A percentile compares a stretch with the other conserved stretches of the same genome.
phyloP scores from a whole-genome alignment of 2,329 filamentous ascomycete species.

The Fusarium protoensiforme region DNA sequence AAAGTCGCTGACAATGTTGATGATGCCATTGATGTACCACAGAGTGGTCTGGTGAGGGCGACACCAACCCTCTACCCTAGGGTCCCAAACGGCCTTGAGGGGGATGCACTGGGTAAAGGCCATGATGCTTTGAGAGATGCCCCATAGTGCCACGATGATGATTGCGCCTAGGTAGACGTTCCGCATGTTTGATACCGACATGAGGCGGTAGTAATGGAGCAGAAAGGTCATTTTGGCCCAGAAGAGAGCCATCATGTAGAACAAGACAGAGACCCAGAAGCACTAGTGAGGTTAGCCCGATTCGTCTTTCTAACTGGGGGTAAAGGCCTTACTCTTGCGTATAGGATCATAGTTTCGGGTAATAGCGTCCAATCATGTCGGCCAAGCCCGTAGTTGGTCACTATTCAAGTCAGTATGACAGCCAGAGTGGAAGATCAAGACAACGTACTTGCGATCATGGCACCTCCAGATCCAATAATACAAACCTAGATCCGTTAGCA shows the following conservation, averaged over 20 bases:
- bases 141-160: conserved; percentile 10
- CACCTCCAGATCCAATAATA: conserved; percentile 11
- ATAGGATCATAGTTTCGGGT: background rate
- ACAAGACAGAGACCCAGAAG: conserved; percentile 17
- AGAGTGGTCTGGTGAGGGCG: background rate
- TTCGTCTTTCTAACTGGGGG: rapidly evolving
- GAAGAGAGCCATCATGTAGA: conserved; percentile 13
- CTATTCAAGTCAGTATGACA: conserved; percentile 7
- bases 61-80: background rate
- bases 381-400: conserved; percentile 28
- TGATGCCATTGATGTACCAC: background rate
- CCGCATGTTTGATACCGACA: conserved; percentile 18
- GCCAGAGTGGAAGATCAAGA: rapidly evolving
- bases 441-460: conserved; percentile 19
- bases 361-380: conserved; percentile 9
- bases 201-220: conserved; percentile 29
- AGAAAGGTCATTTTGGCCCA: conserved; percentile 29
- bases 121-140: background rate
- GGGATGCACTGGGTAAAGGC: conserved; percentile 22
- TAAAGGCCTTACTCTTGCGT: conserved; percentile 5
- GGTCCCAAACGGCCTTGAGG: conserved; percentile 15
- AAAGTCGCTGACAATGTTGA: conserved; percentile 30
- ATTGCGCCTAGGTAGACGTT: background rate
- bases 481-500: conserved; percentile 10
- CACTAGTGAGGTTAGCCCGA: background rate